Evolutionary conservation across 2,329 filamentous ascomycete genomes (phyloP), one percentile per base, ranked within the genome.

Genomic region (Alternaria gaisen): DNA sequence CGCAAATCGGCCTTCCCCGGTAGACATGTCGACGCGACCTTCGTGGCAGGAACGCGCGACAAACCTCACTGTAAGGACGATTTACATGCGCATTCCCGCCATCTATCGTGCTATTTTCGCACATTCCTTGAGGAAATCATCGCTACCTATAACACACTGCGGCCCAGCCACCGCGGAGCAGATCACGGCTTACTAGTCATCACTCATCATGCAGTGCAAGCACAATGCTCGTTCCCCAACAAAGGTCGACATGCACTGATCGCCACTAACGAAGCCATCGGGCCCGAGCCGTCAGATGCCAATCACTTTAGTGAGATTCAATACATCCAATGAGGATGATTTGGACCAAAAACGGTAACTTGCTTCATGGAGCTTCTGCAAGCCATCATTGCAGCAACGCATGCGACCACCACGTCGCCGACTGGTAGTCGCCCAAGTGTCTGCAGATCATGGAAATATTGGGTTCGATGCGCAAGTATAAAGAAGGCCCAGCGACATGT

Each of bases 361-460:
- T 48, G 36, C 28, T 18, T n/a, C 28, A 44, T 26, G 48, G 51
- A 50, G 48, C 42, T 48, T 12, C 43, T 59, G 51, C 56, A 59
- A 36, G 36, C 56, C 36, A 47, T 32, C 18, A 42, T n/a, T 43
- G 28, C 52, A 12, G 20, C 32, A 16, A n/a, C 24, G 36, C 28
- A 50, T 55, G 28, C n/a, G 53, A 28, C 43, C 26, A 38, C 24
- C 28, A 18, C 43, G 24, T 38, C 26, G 36, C 40, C 30, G 38
- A 48, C n/a, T 42, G 47, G 41, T 30, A 32, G 7, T 32, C 11
- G 43, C 28, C 5, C 14, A 10, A 34, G 36, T 18, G 28, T 28
- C 22, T 36, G 34, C 14, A 59, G 42, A 50, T 48, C 43, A 42
- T 50, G 36, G 18, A 32, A 43, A 32, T n/a, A 28, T 38, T 32